Evolutionary conservation across 306 rosid species (phyloP), one percentile per base, ranked within the genome.

Genomic region (apple (Malus domestica)): DNA sequence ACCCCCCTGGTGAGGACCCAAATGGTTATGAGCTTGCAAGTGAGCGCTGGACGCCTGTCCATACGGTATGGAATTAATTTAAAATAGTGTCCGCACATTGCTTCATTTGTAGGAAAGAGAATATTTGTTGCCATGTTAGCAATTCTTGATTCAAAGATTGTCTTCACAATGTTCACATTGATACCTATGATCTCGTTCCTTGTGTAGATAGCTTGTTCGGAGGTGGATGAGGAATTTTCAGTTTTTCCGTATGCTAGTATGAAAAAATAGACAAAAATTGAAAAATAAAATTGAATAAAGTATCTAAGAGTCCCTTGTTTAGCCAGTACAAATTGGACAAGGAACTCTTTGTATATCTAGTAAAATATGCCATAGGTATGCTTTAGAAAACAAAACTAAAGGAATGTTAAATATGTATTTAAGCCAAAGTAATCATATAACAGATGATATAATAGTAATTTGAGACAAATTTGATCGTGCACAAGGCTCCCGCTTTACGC

Each of bases 11-110:
- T 64, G 98, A 95, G 6, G 98, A 95, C 79, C 98, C 97, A 11
- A 95, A 92, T 88, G 98, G 98, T 70, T 95, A 95, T 15, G 98
- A 95, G 83, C 97, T 95, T 81, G 97, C 98, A 12, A 95, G 98
- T 74, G 98, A 95, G 84, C 96, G 98, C 59, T 95, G 98, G 98
- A 95, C 92, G 6, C 98, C 98, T 10, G 98, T 95, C 79, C 98
- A 95, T 81, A 95, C 97, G 23, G 98, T 95, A 91, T 0, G 88
- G 80, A 55, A 63, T 79, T 13, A 49, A 9, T 9, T 33, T 67
- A 38, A 12, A 23, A 14, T 70, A 35, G 20, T 59, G 25, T 46
- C 59, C n/a, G 0, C 20, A 20, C 1, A 4, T 62, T 8, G 29
- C n/a, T 57, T 57, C 23, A 57, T 57, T n/a, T 57, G 42, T 60